Conservation (phyloP, 345 rosid species). For the Syzygium aromaticum region DNA sequence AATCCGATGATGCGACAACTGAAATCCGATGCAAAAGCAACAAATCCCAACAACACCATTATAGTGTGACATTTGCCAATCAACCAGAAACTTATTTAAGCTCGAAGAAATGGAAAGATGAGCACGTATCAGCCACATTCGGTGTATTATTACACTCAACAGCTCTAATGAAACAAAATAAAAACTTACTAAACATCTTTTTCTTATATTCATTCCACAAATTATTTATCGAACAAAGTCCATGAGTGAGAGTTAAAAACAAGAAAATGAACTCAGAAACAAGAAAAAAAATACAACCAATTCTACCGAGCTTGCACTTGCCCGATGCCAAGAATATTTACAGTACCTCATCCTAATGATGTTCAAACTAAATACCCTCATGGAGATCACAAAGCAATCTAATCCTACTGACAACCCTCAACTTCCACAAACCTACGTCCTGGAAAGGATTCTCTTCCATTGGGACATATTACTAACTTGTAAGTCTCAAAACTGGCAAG, state of each 20-base stretch:
- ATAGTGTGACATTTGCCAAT: not conserved
- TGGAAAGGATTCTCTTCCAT: conserved; percentile 1
- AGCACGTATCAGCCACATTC: not conserved
- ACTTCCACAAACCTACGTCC: conserved; percentile 13
- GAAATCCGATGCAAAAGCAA: not conserved
- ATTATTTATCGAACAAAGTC: conserved; percentile 58
- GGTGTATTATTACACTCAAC: not conserved
- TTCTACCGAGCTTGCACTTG: conserved; percentile 16
- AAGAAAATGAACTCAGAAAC: not conserved
- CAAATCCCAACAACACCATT: not conserved
- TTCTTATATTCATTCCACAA: conserved; percentile 16
- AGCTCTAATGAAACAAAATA: not conserved
- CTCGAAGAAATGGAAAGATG: not conserved
- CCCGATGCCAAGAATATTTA: conserved; percentile 37
- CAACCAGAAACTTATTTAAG: not conserved
- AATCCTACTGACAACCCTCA: conserved; percentile 9
- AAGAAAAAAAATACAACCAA: not conserved
- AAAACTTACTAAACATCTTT: conserved; percentile 3
- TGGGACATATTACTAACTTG: conserved; percentile 2
- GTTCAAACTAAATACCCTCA: not conserved
- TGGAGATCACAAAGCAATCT: not conserved
- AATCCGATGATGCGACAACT: not conserved
- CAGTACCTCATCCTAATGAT: conserved; percentile 6
- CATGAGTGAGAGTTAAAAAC: not conserved
- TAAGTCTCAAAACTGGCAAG: conserved; percentile 88